Percentiles rank a stretch among this genome's conserved stretches.
These are phyloP conservation scores for Bretziella fagacearum DNA, from an alignment of 2,329 filamentous ascomycete genomes.

Conservation along the genomic window DNA sequence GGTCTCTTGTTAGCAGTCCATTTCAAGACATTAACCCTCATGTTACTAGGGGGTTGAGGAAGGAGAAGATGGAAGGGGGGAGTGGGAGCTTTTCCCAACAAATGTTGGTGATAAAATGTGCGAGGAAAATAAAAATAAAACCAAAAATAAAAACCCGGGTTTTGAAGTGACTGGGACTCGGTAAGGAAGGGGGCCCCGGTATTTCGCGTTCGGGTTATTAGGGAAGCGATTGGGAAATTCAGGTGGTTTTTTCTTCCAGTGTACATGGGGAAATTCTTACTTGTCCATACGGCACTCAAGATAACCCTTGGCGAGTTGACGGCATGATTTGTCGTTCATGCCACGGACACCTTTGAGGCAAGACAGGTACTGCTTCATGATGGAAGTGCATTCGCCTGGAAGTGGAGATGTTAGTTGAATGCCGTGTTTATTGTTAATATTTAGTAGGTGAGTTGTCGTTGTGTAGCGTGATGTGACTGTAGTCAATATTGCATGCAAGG, in stretches of 20 bases:
- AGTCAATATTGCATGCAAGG: no score
- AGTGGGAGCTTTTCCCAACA: not conserved
- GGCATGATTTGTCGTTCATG: slow-evolving; percentile 72
- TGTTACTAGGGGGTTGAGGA: not conserved
- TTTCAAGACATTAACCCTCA: not conserved
- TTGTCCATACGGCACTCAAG: slow-evolving; percentile 85
- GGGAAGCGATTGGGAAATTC: no score
- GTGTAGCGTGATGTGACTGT: no score
- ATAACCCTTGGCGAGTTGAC: slow-evolving; percentile 73
- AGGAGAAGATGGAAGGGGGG: not conserved
- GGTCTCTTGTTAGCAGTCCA: not conserved
- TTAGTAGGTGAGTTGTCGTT: not conserved
- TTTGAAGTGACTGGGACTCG: no score
- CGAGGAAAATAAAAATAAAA: no score
- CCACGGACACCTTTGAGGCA: slow-evolving; percentile 77
- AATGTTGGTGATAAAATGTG: no score
- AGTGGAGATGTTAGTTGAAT: not conserved
- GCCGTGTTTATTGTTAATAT: no score
- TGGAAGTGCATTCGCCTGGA: slow-evolving; percentile 83
- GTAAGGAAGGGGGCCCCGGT: no score
- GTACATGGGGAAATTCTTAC: slow-evolving; percentile 35
- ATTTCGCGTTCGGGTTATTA: not conserved
- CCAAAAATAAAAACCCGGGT: no score
- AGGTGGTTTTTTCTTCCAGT: not conserved
- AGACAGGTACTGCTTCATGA: slow-evolving; percentile 70